Evolutionary conservation across 2,329 filamentous ascomycete species (phyloP).

Genomic region (Aspergillus jensenii): DNA sequence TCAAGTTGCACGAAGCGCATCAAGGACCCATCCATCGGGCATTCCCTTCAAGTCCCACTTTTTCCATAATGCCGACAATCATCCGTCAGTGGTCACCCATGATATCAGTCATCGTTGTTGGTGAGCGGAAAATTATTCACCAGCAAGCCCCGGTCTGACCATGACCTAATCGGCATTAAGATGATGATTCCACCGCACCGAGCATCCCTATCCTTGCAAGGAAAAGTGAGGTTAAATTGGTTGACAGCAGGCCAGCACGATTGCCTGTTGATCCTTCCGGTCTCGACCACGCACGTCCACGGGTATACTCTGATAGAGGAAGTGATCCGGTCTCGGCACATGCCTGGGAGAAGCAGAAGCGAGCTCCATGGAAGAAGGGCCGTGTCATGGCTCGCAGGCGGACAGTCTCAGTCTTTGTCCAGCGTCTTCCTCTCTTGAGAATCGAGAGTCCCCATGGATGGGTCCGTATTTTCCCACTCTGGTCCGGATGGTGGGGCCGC

Average conservation of each 20-base stretch:
- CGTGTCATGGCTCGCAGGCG: background rate
- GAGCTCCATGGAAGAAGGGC: background rate
- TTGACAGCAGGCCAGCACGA: background rate
- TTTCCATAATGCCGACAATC: background rate
- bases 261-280: slow-evolving; percentile 8
- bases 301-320: background rate
- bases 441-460: background rate
- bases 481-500: slow-evolving; percentile 32
- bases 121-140: slow-evolving; percentile 7
- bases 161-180: slow-evolving; percentile 13
- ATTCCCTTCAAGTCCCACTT: background rate
- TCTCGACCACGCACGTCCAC: background rate
- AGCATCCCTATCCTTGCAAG: background rate
- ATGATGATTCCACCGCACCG: slow-evolving; percentile 1
- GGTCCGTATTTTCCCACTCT: slow-evolving; percentile 14
- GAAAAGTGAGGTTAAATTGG: slow-evolving; percentile 5
- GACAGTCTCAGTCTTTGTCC: background rate
- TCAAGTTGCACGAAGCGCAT: background rate
- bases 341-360: background rate
- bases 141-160: background rate
- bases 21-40: background rate
- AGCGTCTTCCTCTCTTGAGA: background rate
- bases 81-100: slow-evolving; percentile 14
- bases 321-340: background rate
- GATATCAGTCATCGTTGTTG: background rate